These are phyloP conservation scores for Ustilago hordei DNA, from an alignment of 1,284 basidiomycete species.

Conservation along the genomic window DNA sequence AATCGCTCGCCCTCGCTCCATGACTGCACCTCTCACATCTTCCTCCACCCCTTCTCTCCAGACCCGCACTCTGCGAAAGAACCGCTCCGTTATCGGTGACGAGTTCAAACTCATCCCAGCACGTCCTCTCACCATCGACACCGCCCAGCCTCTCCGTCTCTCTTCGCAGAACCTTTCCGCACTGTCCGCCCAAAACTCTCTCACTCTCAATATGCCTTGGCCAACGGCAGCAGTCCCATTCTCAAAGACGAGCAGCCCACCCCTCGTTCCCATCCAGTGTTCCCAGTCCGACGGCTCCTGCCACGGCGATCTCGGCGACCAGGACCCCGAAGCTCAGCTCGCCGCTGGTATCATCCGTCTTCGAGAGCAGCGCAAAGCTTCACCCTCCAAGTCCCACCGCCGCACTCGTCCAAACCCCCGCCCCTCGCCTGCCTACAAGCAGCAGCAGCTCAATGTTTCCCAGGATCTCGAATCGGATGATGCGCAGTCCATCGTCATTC, in stretches of 20 bases:
- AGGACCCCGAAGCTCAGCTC: slow-evolving; percentile 60
- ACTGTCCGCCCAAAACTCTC: slow-evolving; percentile 8
- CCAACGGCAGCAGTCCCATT: slow-evolving; percentile 21
- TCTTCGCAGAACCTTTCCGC: slow-evolving; percentile 28
- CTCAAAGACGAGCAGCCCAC: slow-evolving; percentile 22
- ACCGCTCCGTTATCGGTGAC: slow-evolving; percentile 21
- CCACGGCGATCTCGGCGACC: slow-evolving; percentile 60
- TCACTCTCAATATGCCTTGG: slow-evolving; percentile 10
- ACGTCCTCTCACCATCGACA: slow-evolving; percentile 54
- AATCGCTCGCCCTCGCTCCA: slow-evolving; percentile 30
- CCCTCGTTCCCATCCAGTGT: slow-evolving; percentile 41
- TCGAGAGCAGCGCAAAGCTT: slow-evolving; percentile 28
- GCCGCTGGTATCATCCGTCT: slow-evolving; percentile 52
- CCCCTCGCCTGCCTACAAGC: slow-evolving; percentile 1
- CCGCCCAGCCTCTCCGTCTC: slow-evolving; percentile 47
- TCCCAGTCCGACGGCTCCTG: slow-evolving; percentile 61
- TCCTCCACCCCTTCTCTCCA: slow-evolving; percentile 12
- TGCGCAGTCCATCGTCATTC: slow-evolving; percentile 29
- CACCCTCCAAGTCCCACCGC: slow-evolving; percentile 13
- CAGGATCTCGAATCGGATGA: slow-evolving; percentile 40
- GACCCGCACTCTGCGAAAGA: slow-evolving; percentile 18
- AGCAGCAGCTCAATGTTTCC: slow-evolving; percentile 2
- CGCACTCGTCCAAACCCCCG: slow-evolving; percentile 24
- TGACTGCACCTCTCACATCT: slow-evolving; percentile 25
- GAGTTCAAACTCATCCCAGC: slow-evolving; percentile 37